These are phyloP conservation scores for Oryza rufipogon DNA, from an alignment of 176 grass and related monocot species.

Conservation along the genomic window DNA sequence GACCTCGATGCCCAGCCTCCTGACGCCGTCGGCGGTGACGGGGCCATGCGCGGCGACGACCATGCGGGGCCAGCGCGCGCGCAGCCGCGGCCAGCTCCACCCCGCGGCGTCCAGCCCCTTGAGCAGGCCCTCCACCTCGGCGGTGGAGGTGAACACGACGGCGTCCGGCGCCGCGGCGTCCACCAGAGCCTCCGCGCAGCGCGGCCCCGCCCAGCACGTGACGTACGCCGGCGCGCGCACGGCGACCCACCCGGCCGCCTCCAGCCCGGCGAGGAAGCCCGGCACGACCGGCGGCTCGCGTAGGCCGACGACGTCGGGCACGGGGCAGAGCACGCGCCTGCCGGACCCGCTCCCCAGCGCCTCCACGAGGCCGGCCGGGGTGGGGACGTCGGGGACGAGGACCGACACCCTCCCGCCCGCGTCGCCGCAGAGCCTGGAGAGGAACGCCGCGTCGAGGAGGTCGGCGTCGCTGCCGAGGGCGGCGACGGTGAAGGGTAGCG, in stretches of 20 bases:
- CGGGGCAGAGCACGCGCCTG: conserved; percentile 68
- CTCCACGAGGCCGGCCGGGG: conserved; percentile 58
- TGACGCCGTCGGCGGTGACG: conserved; percentile 70
- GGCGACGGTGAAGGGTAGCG: conserved; percentile 54
- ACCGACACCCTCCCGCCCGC: conserved; percentile 19
- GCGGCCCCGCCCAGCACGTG: conserved; percentile 68
- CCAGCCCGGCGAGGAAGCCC: conserved; percentile 54
- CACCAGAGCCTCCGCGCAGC: conserved; percentile 50
- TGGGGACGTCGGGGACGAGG: conserved; percentile 62
- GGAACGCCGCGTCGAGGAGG: conserved; percentile 54
- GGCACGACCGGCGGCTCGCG: conserved; percentile 71
- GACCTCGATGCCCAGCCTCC: conserved; percentile 59
- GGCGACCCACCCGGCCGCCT: conserved; percentile 59
- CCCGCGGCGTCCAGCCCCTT: conserved; percentile 68
- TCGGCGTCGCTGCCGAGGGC: conserved; percentile 78
- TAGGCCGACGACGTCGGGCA: conserved; percentile 63
- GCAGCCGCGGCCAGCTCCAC: conserved; percentile 70
- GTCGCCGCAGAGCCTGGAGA: conserved; percentile 47
- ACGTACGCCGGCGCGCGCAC: conserved; percentile 64
- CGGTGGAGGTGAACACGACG: conserved; percentile 83
- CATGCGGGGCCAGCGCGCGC: conserved; percentile 58
- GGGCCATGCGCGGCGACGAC: conserved; percentile 78
- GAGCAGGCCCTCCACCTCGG: conserved; percentile 84
- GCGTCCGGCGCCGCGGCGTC: conserved; percentile 53
- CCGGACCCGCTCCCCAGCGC: conserved; percentile 59